phyloP scores from a whole-genome alignment of 306 rosid species.

The Cicer arietinum region DNA sequence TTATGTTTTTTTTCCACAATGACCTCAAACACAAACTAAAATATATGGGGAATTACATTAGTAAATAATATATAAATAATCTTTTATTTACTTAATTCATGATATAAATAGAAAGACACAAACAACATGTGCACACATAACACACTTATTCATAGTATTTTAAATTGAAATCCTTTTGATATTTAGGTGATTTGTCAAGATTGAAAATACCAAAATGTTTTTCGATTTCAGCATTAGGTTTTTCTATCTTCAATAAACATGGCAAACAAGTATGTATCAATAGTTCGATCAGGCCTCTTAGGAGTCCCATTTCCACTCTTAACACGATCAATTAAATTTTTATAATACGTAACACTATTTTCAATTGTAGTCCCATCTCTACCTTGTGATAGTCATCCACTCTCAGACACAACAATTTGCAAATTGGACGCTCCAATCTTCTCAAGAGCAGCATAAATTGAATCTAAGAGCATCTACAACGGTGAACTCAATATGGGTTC shows the following conservation, averaged over 20 bases:
- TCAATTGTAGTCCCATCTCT: constrained; percentile 38
- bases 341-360: constrained; percentile 54
- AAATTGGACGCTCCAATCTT: constrained; percentile 47
- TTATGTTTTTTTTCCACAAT: too few species aligned
- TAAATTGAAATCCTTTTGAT: constrained; percentile 41
- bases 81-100: too few species aligned
- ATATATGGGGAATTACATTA: too few species aligned
- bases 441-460: constrained; percentile 63
- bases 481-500: too few species aligned
- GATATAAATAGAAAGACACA: too few species aligned
- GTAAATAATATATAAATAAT: too few species aligned
- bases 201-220: constrained; percentile 52
- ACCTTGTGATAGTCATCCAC: constrained; percentile 75
- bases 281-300: constrained; percentile 31
- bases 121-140: too few species aligned
- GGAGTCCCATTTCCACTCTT: constrained; percentile 62
- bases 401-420: constrained; percentile 64
- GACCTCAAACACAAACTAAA: too few species aligned
- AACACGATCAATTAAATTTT: constrained; percentile 57
- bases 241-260: constrained; percentile 55
- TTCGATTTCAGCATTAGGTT: constrained; percentile 34
- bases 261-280: constrained; percentile 54
- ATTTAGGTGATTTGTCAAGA: constrained; percentile 49
- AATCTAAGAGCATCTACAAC: constrained; percentile 31
- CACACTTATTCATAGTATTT: constrained; percentile 18